phyloP scores from a whole-genome alignment of 1,139 yeast genomes.

The Nakaseomyces kungkrabaensis region DNA sequence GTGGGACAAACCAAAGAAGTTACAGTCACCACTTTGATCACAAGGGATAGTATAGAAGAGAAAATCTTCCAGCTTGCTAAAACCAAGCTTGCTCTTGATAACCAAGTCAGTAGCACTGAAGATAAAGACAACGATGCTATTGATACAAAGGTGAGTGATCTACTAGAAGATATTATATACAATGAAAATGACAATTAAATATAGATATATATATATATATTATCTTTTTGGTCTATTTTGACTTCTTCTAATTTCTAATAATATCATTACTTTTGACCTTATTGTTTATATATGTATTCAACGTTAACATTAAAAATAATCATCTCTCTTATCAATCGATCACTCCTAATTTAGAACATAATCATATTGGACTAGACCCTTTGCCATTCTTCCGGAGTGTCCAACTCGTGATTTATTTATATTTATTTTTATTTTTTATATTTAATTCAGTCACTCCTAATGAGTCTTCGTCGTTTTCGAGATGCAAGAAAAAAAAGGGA shows the following conservation, averaged over 20 bases:
- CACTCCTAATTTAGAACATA: no score
- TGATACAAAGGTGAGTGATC: slow-evolving; percentile 23
- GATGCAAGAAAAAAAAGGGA: not conserved
- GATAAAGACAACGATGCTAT: slow-evolving; percentile 21
- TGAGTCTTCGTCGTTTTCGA: no score
- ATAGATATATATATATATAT: not conserved
- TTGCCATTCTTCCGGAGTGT: not conserved
- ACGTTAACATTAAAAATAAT: no score
- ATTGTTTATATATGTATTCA: no score
- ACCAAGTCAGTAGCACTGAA: slow-evolving; percentile 24
- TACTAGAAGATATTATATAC: slow-evolving; percentile 26
- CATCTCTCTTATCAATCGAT: no score
- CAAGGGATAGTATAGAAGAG: slow-evolving; percentile 75
- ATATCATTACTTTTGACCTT: no score
- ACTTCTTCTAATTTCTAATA: no score
- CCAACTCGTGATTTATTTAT: no score
- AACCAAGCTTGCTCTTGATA: slow-evolving; percentile 79
- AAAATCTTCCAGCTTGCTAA: slow-evolving; percentile 79
- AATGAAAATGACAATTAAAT: slow-evolving; percentile 12
- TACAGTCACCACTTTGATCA: slow-evolving; percentile 64
- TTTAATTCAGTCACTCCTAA: no score
- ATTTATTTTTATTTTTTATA: no score
- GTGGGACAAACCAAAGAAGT: slow-evolving; percentile 93
- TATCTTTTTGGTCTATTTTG: not conserved
- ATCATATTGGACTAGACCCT: no score